Base-by-base conservation (phyloP, 192 early-diverging fungal species). In the Entrophospora sp. region DNA sequence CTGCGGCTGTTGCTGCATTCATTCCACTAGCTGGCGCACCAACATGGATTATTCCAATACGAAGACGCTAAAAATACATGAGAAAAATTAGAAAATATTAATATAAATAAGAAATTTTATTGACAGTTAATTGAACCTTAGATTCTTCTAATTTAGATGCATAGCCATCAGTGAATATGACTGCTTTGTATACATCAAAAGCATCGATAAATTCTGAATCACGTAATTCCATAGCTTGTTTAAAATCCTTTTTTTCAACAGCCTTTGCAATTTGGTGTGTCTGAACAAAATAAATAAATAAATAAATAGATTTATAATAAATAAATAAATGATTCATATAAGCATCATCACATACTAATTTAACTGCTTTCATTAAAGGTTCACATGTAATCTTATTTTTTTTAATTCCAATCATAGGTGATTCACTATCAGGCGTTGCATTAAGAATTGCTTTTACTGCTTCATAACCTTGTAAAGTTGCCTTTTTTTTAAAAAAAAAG, bases 21-120 rank as follows among this genome's bases (percentile, higher is more conserved):
- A 96, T 96, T 36, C 96, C 96, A 46, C 92, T 93, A 13, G 96
- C 96, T 18, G 96, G 96, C 18, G 96, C 96, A 49, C 96, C 96
- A 16, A 90, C 83, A 66, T 96, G 94, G 37, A 95, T 75, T 64
- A 98, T 94, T 56, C 85, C 96, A 36, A 98, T 87, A 42, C 93
- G 85, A 34, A 98, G 71, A 7, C 81, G 72, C 69, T 85, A 68
- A 36, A 20, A 24, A 22, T 13, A 57, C 0, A 46, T 46, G 9
- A 34, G 4, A 35, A 57, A 20, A 13, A 36, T 14, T 36, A 6
- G 16, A 44, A 14, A 44, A 44, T 44, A 13, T 14, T 16, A 44
- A 44, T 5, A 44, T n/a, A 14, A 44, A 44, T 13, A 57, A 58
- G 55, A 58, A 37, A 58, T 18, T 18, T 37, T 53, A 16, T 40